These are phyloP conservation scores for Lojkania enalia DNA, from an alignment of 2,329 filamentous ascomycete species.

Conservation along the genomic window DNA sequence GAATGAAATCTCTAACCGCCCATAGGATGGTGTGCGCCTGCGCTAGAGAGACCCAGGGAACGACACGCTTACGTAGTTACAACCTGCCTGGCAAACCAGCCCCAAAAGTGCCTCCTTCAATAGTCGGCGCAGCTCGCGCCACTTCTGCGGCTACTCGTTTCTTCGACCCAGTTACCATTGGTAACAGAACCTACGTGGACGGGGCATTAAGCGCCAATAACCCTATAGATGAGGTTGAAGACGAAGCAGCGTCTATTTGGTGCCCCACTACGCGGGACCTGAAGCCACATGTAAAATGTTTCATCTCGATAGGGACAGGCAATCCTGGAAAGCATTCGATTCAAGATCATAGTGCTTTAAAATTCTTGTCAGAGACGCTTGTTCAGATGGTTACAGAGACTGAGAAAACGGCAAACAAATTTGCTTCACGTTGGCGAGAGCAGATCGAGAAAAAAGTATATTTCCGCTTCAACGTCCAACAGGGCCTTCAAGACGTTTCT, in stretches of 20 bases:
- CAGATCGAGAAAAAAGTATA: conserved; percentile 7
- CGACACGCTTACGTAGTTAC: conserved; percentile 41
- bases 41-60: conserved; percentile 49
- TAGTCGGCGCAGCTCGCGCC: conserved; percentile 21
- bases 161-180: conserved; percentile 44
- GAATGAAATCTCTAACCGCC: no score
- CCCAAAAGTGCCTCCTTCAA: conserved; percentile 4
- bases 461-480: conserved; percentile 15
- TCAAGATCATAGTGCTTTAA: conserved; percentile 5
- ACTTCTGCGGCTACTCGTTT: conserved; percentile 36
- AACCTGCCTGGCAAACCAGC: conserved; percentile 3
- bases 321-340: conserved; percentile 11
- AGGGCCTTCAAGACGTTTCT: conserved; percentile 11
- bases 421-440: conserved; percentile 2
- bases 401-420: conserved; percentile 9
- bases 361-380: conserved; percentile 5
- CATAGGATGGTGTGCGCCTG: conserved; percentile 48
- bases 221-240: conserved; percentile 46
- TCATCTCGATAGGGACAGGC: conserved; percentile 13
- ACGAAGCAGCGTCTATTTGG: conserved; percentile 27
- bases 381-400: conserved; percentile 11
- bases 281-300: conserved; percentile 13
- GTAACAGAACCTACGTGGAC: conserved; percentile 44
- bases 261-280: conserved; percentile 2
- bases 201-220: conserved; percentile 48